phyloP scores from a whole-genome alignment of 768 basidiomycete species.

The Hygrocybe coccinea region DNA sequence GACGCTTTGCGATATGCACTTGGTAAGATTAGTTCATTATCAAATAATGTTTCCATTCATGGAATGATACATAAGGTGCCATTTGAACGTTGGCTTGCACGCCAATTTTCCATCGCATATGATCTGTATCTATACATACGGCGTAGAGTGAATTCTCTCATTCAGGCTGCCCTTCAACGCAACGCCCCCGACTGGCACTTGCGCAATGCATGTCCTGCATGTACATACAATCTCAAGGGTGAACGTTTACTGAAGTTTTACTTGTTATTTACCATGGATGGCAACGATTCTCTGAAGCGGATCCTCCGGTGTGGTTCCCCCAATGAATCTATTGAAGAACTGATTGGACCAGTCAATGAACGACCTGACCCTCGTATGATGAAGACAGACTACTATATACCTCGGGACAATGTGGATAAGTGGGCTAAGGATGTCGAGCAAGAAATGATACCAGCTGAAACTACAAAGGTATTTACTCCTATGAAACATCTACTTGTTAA shows the following conservation, averaged over 20 bases:
- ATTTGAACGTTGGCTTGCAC: slow-evolving; percentile 12
- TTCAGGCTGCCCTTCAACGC: slow-evolving; percentile 19
- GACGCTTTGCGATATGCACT: slow-evolving; percentile 26
- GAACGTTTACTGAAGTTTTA: neutral
- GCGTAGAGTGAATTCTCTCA: slow-evolving; percentile 2
- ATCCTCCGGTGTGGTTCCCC: neutral
- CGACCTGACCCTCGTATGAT: neutral
- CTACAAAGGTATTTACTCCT: too few species aligned
- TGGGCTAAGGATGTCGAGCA: too few species aligned
- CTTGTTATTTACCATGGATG: neutral
- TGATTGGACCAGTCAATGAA: neutral
- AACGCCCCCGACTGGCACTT: slow-evolving; percentile 23
- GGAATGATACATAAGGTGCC: slow-evolving; percentile 7
- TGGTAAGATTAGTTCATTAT: neutral
- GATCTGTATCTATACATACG: slow-evolving; percentile 23
- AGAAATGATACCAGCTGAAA: too few species aligned
- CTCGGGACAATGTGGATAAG: too few species aligned
- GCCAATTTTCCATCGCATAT: slow-evolving; percentile 22
- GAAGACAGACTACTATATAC: too few species aligned
- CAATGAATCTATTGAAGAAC: neutral
- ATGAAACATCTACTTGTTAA: too few species aligned
- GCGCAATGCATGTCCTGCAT: slow-evolving; percentile 24
- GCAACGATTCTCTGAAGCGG: neutral
- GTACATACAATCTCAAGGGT: slow-evolving; percentile 19
- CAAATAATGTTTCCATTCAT: neutral